Evolutionary conservation across 2,329 filamentous ascomycete species (phyloP).

Genomic region (Colletotrichum sp.): DNA sequence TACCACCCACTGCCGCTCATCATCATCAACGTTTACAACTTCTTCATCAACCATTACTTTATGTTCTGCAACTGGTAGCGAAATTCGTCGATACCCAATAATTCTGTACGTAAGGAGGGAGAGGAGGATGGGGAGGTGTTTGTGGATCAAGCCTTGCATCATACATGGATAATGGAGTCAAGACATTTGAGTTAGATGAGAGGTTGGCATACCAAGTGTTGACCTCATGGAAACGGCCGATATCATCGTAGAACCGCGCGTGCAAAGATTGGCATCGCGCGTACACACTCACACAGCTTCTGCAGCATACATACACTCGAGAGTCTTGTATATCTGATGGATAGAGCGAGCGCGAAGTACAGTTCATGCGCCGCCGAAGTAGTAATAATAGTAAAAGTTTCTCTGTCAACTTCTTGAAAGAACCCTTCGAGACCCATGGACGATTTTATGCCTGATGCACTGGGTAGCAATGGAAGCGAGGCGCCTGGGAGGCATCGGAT

Average conservation of each 20-base stretch:
- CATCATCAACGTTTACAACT: conserved; percentile 41
- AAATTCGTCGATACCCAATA: background rate
- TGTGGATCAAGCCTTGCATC: background rate
- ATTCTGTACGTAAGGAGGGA: background rate
- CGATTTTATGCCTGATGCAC: too few relatives aligned
- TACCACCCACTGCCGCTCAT: conserved; percentile 43
- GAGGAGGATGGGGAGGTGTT: background rate
- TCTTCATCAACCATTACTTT: conserved; percentile 44
- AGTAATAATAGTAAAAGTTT: background rate
- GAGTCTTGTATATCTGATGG: conserved; percentile 9
- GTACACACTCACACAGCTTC: background rate
- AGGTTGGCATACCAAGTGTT: background rate
- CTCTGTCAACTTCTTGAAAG: background rate
- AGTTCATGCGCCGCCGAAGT: background rate
- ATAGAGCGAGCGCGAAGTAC: background rate
- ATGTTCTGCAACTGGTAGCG: conserved; percentile 35
- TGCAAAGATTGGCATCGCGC: background rate
- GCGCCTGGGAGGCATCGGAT: too few relatives aligned
- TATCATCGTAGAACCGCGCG: background rate
- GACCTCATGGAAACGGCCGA: background rate
- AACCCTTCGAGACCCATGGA: too few relatives aligned
- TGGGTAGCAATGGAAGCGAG: too few relatives aligned
- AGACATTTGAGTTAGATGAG: background rate
- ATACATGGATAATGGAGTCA: conserved; percentile 8
- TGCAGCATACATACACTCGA: background rate